Evolutionary conservation across 192 early-diverging fungal species (phyloP).

Genomic region (Backusella circina): DNA sequence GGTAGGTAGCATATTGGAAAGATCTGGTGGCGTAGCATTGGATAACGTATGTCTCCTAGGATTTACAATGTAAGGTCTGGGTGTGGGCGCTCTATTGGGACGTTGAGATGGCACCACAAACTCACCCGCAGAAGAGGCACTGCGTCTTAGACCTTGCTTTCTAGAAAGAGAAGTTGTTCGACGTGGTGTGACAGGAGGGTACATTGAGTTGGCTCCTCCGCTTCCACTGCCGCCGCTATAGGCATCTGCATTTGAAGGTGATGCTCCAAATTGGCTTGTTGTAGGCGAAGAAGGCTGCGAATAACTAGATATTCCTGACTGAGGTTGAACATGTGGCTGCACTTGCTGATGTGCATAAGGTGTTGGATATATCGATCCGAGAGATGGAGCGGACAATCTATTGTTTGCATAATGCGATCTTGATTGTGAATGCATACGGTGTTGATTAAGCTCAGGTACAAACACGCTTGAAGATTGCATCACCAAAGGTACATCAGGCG

Average conservation of each 20-base stretch:
- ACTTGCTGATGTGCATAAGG: background rate
- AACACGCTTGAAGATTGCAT: slow-evolving; percentile 2
- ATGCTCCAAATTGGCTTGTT: background rate
- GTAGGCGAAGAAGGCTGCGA: slow-evolving; percentile 23
- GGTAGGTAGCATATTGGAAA: background rate
- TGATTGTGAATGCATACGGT: background rate
- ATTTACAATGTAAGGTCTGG: background rate
- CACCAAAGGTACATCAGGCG: background rate
- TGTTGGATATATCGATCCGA: background rate
- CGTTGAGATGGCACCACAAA: background rate
- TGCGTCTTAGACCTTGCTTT: background rate
- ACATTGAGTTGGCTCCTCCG: background rate
- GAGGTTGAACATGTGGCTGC: background rate
- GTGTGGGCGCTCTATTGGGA: background rate
- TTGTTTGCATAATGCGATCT: slow-evolving; percentile 7
- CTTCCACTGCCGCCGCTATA: background rate
- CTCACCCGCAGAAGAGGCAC: background rate
- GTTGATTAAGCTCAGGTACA: slow-evolving; percentile 1
- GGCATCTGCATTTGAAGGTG: background rate
- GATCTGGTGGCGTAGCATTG: slow-evolving; percentile 7
- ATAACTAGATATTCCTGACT: background rate
- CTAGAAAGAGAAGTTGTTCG: background rate
- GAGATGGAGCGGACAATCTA: slow-evolving; percentile 14
- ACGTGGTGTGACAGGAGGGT: background rate
- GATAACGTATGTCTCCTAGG: slow-evolving; percentile 5